A percentile compares a stretch with the other conserved stretches of the same genome.
Conservation (phyloP, 805 yeast species). For the Saturnispora silvae region DNA sequence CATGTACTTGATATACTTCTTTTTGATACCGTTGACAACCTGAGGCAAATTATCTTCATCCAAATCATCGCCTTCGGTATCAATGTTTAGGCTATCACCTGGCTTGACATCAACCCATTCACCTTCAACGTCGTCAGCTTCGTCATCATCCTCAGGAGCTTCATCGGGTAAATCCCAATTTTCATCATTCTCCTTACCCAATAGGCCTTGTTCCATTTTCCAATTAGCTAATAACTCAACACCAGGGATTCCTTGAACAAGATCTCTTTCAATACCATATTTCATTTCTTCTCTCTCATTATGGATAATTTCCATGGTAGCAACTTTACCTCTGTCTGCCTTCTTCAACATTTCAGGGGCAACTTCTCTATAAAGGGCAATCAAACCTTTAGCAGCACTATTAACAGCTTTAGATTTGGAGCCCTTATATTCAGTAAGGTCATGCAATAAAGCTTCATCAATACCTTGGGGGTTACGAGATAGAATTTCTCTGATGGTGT, state of each 20-base stretch:
- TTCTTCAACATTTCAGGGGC: slow-evolving; percentile 91
- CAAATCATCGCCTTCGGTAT: slow-evolving; percentile 40
- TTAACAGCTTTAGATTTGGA: slow-evolving; percentile 90
- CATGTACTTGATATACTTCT: slow-evolving; percentile 26
- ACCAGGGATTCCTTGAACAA: slow-evolving; percentile 75
- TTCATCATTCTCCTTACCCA: slow-evolving; percentile 45
- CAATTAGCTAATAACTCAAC: slow-evolving; percentile 82
- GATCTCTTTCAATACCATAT: slow-evolving; percentile 63
- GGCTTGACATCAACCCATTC: slow-evolving; percentile 81
- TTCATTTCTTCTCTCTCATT: slow-evolving; percentile 41
- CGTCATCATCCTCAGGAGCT: slow-evolving; percentile 35
- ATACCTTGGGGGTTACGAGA: slow-evolving; percentile 93
- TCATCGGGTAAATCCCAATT: slow-evolving; percentile 57
- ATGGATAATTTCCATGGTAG: slow-evolving; percentile 68
- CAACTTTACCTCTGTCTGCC: slow-evolving; percentile 89
- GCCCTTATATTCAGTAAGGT: slow-evolving; percentile 80
- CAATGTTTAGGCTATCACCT: slow-evolving; percentile 57
- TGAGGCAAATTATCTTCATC: slow-evolving; percentile 28
- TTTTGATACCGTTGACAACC: slow-evolving; percentile 26
- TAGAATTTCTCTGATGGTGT: slow-evolving; percentile 87
- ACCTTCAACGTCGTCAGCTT: slow-evolving; percentile 59
- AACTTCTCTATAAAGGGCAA: slow-evolving; percentile 80
- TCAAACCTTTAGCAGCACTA: slow-evolving; percentile 86
- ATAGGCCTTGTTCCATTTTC: slow-evolving; percentile 51
- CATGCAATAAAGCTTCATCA: slow-evolving; percentile 79